Conservation (phyloP, 768 basidiomycete genomes). For the Amanita jacksonii region DNA sequence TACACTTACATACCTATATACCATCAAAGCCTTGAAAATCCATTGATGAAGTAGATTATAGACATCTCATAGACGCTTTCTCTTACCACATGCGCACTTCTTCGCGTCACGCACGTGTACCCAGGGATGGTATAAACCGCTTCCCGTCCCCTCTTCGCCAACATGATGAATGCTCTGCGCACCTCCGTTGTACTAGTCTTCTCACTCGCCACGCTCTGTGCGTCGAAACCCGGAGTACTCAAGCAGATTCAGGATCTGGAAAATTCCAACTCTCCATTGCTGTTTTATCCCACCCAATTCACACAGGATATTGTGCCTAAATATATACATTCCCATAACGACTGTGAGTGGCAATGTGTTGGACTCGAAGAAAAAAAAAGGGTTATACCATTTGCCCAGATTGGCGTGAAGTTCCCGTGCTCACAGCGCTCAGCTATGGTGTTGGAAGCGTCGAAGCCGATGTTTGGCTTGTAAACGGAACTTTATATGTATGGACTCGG, state of each 20-base stretch:
- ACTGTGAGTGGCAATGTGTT: constrained; percentile 26
- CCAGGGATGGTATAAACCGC: too few species aligned
- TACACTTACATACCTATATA: too few species aligned
- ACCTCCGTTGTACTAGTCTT: not conserved
- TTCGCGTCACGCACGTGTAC: not conserved
- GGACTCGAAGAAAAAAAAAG: not conserved
- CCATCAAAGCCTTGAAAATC: too few species aligned
- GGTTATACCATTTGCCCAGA: constrained; percentile 21
- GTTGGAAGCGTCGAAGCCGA: constrained; percentile 47
- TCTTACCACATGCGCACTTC: too few species aligned
- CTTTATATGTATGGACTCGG: constrained; percentile 34
- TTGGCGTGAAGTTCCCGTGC: constrained; percentile 42
- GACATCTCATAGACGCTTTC: too few species aligned
- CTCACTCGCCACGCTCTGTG: not conserved
- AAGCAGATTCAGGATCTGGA: constrained; percentile 15
- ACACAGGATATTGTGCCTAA: constrained; percentile 40
- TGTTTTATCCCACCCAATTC: constrained; percentile 37
- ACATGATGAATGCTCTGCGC: too few species aligned
- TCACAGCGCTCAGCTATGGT: constrained; percentile 38
- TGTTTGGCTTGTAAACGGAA: constrained; percentile 36
- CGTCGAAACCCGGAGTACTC: constrained; percentile 2
- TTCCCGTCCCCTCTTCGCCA: too few species aligned
- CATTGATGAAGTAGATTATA: too few species aligned
- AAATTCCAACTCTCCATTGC: constrained; percentile 26
- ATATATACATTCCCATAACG: constrained; percentile 45